Evolutionary conservation across 2,329 filamentous ascomycete genomes (phyloP), one percentile per base, ranked within the genome.

Genomic region (Aspergillus fumigatiaffinis): DNA sequence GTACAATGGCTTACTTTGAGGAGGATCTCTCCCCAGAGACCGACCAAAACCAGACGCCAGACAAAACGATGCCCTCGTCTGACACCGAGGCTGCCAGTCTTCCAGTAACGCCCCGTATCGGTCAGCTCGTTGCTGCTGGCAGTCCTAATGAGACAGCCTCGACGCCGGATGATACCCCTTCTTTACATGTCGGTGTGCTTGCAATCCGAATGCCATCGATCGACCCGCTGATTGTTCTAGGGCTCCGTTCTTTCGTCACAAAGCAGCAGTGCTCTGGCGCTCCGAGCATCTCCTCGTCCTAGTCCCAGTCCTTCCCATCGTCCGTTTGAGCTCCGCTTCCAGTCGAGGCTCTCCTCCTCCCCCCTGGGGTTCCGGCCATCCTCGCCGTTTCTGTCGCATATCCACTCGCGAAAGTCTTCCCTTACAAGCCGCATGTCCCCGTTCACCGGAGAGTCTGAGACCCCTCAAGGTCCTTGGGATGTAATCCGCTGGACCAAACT

Each of bases 401-500:
- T 82, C 2, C 90, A 94, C 69, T 95, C 91, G 54, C 87, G 92
- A 54, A 89, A 91, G 66, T 88, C 86, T 1, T 97, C 93, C 1
- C 68, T 92, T 21, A 87, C 83, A 48, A 95, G 90, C 65, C 86
- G 90, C 63, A 74, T 90, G 10, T 69, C 87, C 14, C 77, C 77
- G 38, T 79, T 65, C 20, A 86, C 87, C 57, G 74, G 83, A 47
- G 79, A 86, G 55, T 78, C 81, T 23, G 89, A 93, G 62, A 85
- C 87, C 1, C 82, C 86, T 3, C 87, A 91, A 54, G 86, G 90
- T 4, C 94, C 94, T 1, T 99, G 94, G 95, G 94, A 99, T 69
- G 92, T 97, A 54, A 89, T 99, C 58, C 84, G 92, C 69, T 99
- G 95, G 95, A 97, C 91, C 1, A 94, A 90, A 70, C 78, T 99